Conservation (phyloP, 148 eudicot species). For the Camellia lanceoleosa region DNA sequence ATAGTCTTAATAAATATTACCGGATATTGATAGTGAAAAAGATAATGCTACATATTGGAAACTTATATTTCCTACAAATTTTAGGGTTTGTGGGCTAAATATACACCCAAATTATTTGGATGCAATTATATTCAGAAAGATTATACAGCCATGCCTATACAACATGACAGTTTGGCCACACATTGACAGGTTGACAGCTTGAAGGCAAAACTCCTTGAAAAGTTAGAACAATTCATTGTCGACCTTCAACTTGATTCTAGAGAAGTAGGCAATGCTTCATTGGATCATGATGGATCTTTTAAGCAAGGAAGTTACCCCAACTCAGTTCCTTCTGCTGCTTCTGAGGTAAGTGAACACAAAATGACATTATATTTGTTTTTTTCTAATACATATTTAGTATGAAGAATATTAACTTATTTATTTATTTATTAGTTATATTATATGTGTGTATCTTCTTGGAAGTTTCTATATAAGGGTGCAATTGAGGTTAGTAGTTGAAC, state of each 20-base stretch:
- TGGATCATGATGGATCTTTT: conserved; percentile 37
- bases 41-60: background rate
- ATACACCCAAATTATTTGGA: background rate
- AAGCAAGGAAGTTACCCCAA: conserved; percentile 32
- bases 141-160: background rate
- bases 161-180: conserved; percentile 18
- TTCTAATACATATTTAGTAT: background rate
- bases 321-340: conserved; percentile 33
- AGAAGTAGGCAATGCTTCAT: conserved; percentile 32
- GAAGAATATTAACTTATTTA: background rate
- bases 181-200: conserved; percentile 72
- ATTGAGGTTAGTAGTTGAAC: background rate
- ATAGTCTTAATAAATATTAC: too few species aligned
- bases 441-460: background rate
- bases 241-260: conserved; percentile 59
- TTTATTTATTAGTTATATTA: background rate
- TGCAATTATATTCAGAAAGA: background rate
- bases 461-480: background rate
- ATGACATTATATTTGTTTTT: background rate
- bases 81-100: background rate
- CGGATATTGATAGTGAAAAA: background rate
- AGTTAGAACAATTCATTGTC: conserved; percentile 79
- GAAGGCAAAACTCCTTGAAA: conserved; percentile 81
- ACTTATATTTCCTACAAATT: background rate
- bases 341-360: conserved; percentile 49